Evolutionary conservation across 2,329 filamentous ascomycete species (phyloP).

Genomic region (Metarhizium robertsii): DNA sequence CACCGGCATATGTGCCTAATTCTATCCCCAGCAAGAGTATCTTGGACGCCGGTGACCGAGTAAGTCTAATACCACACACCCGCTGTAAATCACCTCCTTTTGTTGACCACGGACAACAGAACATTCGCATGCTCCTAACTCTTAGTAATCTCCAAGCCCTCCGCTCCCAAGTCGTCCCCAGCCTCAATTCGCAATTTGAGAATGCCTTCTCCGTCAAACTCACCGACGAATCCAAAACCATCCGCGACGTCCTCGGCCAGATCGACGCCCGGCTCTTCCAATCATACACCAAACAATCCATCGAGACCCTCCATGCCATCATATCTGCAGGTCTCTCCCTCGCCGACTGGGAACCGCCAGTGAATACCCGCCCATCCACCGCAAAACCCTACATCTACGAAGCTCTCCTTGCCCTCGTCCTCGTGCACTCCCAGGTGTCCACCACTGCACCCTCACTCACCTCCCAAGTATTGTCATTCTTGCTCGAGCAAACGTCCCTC

Average conservation of each 20-base stretch:
- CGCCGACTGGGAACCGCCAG: conserved; percentile 58
- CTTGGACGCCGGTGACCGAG: conserved; percentile 46
- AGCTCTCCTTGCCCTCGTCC: conserved; percentile 72
- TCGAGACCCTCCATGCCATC: conserved; percentile 56
- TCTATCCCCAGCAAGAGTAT: conserved; percentile 33
- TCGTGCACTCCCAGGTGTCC: conserved; percentile 83
- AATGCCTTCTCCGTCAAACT: conserved; percentile 89
- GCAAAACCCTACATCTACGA: conserved; percentile 87
- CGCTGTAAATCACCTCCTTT: not conserved
- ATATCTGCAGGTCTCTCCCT: conserved; percentile 65
- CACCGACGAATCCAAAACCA: conserved; percentile 85
- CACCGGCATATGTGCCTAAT: conserved; percentile 19
- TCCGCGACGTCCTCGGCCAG: conserved; percentile 80
- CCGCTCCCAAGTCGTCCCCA: conserved; percentile 71
- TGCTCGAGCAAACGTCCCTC: conserved; percentile 72
- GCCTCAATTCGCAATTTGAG: conserved; percentile 87
- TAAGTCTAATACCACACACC: conserved; percentile 24
- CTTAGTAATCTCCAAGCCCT: conserved; percentile 85
- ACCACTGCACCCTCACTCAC: conserved; percentile 72
- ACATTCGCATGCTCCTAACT: conserved; percentile 87
- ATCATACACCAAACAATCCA: conserved; percentile 76
- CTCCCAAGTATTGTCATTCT: conserved; percentile 70
- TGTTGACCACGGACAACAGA: conserved; percentile 38
- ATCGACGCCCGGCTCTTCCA: conserved; percentile 89
- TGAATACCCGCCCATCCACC: conserved; percentile 53